Base-by-base conservation (phyloP, 1,139 yeast species). In the Pichia sp. region DNA sequence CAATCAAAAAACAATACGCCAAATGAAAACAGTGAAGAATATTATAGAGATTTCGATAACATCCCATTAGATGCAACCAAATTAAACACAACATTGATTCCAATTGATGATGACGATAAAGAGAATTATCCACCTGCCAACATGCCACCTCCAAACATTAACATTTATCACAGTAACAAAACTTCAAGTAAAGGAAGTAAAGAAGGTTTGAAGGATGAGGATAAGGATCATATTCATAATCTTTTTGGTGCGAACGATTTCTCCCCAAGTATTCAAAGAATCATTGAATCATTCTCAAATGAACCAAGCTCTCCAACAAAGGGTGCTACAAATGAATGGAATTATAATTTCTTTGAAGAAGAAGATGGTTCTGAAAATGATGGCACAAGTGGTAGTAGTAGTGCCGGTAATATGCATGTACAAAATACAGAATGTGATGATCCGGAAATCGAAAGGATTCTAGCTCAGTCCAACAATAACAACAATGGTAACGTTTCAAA, bases 31-130 rank as follows among this genome's bases (percentile, higher is more conserved):
- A 27, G 24, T 28, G 32, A 40, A 11, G 45, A 32, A 9, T 45
- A n/a, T 32, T 42, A 46, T 24, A 38, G 31, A 19, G 56, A 53
- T 19, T 52, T 55, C 15, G 64, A 58, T 38, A 59, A 59, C 40
- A 49, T 53, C 7, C 68, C 68, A 17, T 48, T 64, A 14, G 59
- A 58, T 44, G 68, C 68, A 15, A 63, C 60, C 4, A 62, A 64
- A 45, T 47, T 65, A 32, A 64, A 63, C 42, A 65, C 69, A 8
- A 65, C 67, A 3, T 51, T 65, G 31, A 65, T 65, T 24, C 65
- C 64, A 38, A 46, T 65, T n/a, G 67, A 61, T 40, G 67, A 61
- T 34, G 67, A 64, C 21, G 63, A 64, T 40, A 65, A 63, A 41
- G 65, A 64, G 42, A 51, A 56, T 34, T 53, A 52, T 10, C 56